Percentiles rank a stretch among this genome's conserved stretches.
Evolutionary conservation across 1,284 basidiomycete genomes (phyloP).

Genomic region (Cryptococcus floricola): DNA sequence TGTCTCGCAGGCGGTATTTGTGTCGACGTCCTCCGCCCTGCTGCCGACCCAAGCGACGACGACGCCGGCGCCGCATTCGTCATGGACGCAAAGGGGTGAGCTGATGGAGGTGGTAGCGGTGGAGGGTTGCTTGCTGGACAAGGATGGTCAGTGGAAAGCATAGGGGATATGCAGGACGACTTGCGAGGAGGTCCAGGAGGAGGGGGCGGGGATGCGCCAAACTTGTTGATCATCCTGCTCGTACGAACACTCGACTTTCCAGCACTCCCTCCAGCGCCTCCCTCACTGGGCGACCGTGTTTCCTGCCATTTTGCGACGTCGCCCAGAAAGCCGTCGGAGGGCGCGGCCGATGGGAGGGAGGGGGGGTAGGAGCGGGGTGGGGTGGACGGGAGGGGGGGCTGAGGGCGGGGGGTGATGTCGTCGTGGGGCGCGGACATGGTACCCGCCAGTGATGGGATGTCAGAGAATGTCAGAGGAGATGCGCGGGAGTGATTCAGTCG

Average conservation of each 20-base stretch:
- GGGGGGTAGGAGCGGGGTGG: not conserved
- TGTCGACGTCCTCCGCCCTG: not conserved
- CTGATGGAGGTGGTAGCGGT: constrained; percentile 11
- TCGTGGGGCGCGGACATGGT: too few species aligned
- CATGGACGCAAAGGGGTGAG: constrained; percentile 13
- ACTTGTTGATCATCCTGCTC: constrained; percentile 15
- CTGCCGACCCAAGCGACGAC: not conserved
- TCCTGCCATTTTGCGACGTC: constrained; percentile 13
- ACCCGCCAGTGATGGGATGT: too few species aligned
- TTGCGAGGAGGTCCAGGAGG: constrained; percentile 28
- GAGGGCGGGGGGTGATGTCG: too few species aligned
- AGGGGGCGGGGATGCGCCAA: constrained; percentile 18
- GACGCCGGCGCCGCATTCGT: not conserved
- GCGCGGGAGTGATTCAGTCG: too few species aligned
- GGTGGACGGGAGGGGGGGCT: not conserved
- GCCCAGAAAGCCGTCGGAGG: constrained; percentile 12
- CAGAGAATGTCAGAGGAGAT: too few species aligned
- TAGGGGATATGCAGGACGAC: not conserved
- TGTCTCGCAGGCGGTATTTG: not conserved
- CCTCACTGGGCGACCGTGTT: too few species aligned
- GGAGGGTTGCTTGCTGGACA: not conserved
- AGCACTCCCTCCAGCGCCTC: not conserved
- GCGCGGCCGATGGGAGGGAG: not conserved
- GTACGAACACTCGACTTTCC: constrained; percentile 2
- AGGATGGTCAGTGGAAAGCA: too few species aligned